Evolutionary conservation across 345 rosid species (phyloP).

Genomic region (Schrenkiella parvula): DNA sequence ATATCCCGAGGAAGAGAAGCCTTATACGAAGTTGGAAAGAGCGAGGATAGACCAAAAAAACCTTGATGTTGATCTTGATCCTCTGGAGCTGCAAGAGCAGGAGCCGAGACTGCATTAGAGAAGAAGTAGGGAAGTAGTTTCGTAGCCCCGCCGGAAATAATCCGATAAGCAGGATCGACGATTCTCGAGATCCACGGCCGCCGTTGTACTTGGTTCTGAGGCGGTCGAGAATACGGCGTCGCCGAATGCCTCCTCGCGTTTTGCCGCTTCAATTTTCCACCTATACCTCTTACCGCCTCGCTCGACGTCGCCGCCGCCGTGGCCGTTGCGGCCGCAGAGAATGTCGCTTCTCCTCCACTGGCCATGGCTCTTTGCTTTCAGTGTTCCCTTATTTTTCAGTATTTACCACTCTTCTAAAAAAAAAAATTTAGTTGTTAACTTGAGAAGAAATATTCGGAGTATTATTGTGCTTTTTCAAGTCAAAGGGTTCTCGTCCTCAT

Average conservation of each 20-base stretch:
- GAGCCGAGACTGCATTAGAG: slow-evolving; percentile 34
- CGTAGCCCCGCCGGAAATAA: slow-evolving; percentile 64
- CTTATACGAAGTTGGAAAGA: neutral
- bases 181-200: slow-evolving; percentile 69
- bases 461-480: neutral
- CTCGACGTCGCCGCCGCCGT: neutral
- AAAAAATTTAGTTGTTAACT: neutral
- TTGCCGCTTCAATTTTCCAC: slow-evolving; percentile 59
- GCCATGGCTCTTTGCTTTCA: slow-evolving; percentile 28
- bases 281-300: slow-evolving; percentile 42
- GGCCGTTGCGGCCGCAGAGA: slow-evolving; percentile 24
- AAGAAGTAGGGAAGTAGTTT: slow-evolving; percentile 63
- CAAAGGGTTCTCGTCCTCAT: slow-evolving; percentile 3
- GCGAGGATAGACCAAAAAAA: slow-evolving; percentile 23
- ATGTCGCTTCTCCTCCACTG: slow-evolving; percentile 32
- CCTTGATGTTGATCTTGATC: slow-evolving; percentile 37
- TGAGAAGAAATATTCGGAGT: neutral
- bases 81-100: slow-evolving; percentile 38
- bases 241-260: slow-evolving; percentile 35
- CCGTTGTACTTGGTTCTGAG: slow-evolving; percentile 38
- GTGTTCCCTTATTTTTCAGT: neutral
- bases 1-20: neutral
- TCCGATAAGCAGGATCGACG: slow-evolving; percentile 77
- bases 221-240: slow-evolving; percentile 67
- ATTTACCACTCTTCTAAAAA: neutral